These are phyloP conservation scores for Arabidopsis arenosa DNA, from an alignment of 345 rosid species.

Conservation along the genomic window DNA sequence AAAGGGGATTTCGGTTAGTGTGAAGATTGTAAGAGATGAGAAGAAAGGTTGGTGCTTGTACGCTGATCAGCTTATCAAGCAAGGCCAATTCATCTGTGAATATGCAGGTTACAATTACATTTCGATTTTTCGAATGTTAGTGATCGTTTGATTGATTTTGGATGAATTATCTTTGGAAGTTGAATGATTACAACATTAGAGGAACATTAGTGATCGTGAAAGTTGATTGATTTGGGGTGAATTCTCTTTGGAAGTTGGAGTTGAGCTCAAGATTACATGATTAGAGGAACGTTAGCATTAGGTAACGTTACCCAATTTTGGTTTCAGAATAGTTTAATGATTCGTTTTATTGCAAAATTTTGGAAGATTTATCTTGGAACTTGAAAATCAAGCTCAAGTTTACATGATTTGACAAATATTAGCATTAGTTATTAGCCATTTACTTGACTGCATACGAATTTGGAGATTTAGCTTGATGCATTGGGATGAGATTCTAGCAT, in stretches of 20 bases:
- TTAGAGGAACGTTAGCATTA: not conserved
- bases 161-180: not conserved
- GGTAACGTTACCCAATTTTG: not conserved
- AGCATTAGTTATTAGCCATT: slow-evolving; percentile 11
- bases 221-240: not conserved
- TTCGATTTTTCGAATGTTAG: not conserved
- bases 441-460: not conserved
- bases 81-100: slow-evolving; percentile 81
- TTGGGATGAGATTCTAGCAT: slow-evolving; percentile 4
- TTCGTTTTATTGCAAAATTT: not conserved
- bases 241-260: not conserved
- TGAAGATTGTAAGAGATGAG: slow-evolving; percentile 67
- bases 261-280: not conserved
- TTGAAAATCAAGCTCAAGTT: not conserved
- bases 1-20: slow-evolving; percentile 59
- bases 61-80: slow-evolving; percentile 66
- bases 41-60: slow-evolving; percentile 86
- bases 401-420: not conserved
- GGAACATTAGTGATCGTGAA: not conserved
- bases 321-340: not conserved
- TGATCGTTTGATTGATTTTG: slow-evolving; percentile 11
- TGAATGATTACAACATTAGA: slow-evolving; percentile 2
- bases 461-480: not conserved
- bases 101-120: slow-evolving; percentile 63
- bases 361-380: not conserved